Base-by-base conservation (phyloP, 164 flowering plant genomes). In the Chimonanthus praecox region DNA sequence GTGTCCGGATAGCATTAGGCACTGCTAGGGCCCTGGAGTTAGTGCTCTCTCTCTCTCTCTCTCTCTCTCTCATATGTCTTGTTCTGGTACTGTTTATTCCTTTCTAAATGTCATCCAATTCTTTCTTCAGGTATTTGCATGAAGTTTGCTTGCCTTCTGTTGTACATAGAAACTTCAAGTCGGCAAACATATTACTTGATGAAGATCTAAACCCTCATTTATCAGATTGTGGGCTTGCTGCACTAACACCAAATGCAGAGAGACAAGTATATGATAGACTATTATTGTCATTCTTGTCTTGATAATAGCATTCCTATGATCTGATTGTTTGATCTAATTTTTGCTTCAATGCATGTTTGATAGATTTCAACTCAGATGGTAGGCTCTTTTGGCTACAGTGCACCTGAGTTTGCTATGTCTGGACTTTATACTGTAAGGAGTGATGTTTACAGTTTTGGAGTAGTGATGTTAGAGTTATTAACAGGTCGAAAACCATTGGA, bases 361-460 rank as follows among this genome's bases (percentile, higher is more conserved):
- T 87, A 94, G 98, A 87, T 92, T 65, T 89, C 98, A 10, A 87
- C 94, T 58, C 92, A 91, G 77, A 86, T 92, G 90, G 86, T 92
- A 72, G 97, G 94, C 75, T 89, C 97, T 49, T 94, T 94, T 81
- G 98, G 98, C 67, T 94, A 94, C 68, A 94, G 98, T 78, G 97
- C 98, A 73, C 99, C 99, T 43, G 99, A 94, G 74, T 94, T 94
- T 80, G 97, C 97, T 20, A 83, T 92, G 84, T 94, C 99, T 7
- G 99, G 99, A 76, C 73, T 92, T 73, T 92, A 94, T 81, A 94
- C 97, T 58, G 92, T 91, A 33, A 94, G 92, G 82, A 94, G 97
- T 80, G 99, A 94, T 77, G 99, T 94, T 8, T 92, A 94, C 83
- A 94, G 99, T 78, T 94, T 94, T 80, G 99, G 99, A 58, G 97